These are phyloP conservation scores for Neodidymelliopsis sp. DNA, from an alignment of 2,329 filamentous ascomycete species.

Conservation along the genomic window DNA sequence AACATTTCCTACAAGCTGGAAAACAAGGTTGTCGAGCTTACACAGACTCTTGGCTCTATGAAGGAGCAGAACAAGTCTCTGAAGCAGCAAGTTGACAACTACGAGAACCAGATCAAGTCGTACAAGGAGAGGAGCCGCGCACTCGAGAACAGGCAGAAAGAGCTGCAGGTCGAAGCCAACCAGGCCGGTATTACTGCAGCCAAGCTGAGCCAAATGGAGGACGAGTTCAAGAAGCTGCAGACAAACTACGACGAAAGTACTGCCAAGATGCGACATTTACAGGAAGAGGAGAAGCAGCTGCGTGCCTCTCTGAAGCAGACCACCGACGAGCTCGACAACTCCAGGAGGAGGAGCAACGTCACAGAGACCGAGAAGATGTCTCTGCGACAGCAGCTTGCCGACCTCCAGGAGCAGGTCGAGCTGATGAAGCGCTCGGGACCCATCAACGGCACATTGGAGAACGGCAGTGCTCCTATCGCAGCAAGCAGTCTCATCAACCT, in stretches of 20 bases:
- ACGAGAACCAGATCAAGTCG: constrained; percentile 93
- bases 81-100: constrained; percentile 88
- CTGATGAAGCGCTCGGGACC: constrained; percentile 80
- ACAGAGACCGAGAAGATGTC: constrained; percentile 86
- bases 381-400: constrained; percentile 85
- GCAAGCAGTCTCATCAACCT: constrained; percentile 90
- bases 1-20: constrained; percentile 99
- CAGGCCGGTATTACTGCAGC: constrained; percentile 96
- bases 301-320: constrained; percentile 82
- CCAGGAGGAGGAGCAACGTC: constrained; percentile 75
- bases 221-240: constrained; percentile 93
- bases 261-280: constrained; percentile 88
- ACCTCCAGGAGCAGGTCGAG: constrained; percentile 92
- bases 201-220: constrained; percentile 87
- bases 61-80: constrained; percentile 94
- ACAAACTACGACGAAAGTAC: constrained; percentile 88
- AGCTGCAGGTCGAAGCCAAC: constrained; percentile 95
- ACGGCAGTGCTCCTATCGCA: constrained; percentile 63
- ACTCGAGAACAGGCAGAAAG: constrained; percentile 87
- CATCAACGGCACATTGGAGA: constrained; percentile 70
- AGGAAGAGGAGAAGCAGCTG: constrained; percentile 89
- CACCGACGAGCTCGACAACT: constrained; percentile 80
- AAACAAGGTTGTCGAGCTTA: constrained; percentile 99
- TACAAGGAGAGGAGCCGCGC: constrained; percentile 94
- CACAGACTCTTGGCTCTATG: constrained; percentile 88